Evolutionary conservation across 1,284 basidiomycete genomes (phyloP).

Genomic region (Naganishia sp.): DNA sequence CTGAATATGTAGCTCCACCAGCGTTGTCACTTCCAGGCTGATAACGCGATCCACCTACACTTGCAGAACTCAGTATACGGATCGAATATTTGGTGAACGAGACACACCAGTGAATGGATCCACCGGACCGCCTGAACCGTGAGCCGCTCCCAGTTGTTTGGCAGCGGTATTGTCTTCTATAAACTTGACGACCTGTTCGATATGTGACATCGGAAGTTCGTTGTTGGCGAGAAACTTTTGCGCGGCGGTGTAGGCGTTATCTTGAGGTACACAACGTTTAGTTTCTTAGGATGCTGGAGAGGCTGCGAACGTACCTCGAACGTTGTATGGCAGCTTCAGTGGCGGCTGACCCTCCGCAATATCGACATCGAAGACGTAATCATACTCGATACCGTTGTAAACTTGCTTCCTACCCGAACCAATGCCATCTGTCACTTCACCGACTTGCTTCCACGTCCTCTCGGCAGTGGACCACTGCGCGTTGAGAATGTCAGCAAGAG

Average conservation of each 20-base stretch:
- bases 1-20: slow-evolving; percentile 46
- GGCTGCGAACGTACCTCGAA: slow-evolving; percentile 62
- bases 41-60: slow-evolving; percentile 25
- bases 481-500: neutral
- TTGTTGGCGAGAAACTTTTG: slow-evolving; percentile 83
- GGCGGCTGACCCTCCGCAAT: slow-evolving; percentile 89
- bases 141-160: slow-evolving; percentile 64
- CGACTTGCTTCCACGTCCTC: slow-evolving; percentile 84
- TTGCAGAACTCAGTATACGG: neutral
- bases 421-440: slow-evolving; percentile 92
- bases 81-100: too few relatives aligned
- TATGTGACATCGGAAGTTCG: slow-evolving; percentile 77
- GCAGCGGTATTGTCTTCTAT: slow-evolving; percentile 88
- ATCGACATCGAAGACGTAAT: slow-evolving; percentile 98
- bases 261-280: slow-evolving; percentile 54
- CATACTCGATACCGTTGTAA: slow-evolving; percentile 89
- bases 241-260: slow-evolving; percentile 89
- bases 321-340: slow-evolving; percentile 92
- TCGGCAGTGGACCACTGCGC: slow-evolving; percentile 73
- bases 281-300: neutral
- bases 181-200: slow-evolving; percentile 89
- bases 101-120: slow-evolving; percentile 31
- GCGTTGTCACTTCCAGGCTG: slow-evolving; percentile 1
- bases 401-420: slow-evolving; percentile 83
- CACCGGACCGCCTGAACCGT: neutral